These are phyloP conservation scores for Cercophora sp. DNA, from an alignment of 495 filamentous ascomycete species.

Conservation along the genomic window DNA sequence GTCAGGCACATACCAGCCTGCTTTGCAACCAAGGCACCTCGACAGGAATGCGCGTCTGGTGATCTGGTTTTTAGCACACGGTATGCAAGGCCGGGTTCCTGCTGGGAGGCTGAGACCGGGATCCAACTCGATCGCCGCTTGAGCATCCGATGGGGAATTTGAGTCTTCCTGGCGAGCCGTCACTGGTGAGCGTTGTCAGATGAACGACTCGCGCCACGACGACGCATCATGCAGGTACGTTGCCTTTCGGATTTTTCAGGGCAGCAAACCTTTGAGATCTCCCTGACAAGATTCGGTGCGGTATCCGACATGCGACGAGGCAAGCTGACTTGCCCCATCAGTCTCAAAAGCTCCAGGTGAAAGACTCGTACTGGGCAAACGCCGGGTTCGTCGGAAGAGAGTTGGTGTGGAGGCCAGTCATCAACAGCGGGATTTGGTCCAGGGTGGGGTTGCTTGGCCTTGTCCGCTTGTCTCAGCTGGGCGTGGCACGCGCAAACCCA, in stretches of 20 bases:
- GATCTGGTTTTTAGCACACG: too few species aligned
- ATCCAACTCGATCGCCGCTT: neutral
- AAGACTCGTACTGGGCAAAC: too few species aligned
- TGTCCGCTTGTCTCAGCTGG: slow-evolving; percentile 1
- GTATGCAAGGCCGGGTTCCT: slow-evolving; percentile 2
- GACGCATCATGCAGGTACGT: slow-evolving; percentile 21
- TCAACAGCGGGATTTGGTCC: slow-evolving; percentile 2
- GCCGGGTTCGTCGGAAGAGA: slow-evolving; percentile 12
- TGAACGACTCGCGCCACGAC: slow-evolving; percentile 11
- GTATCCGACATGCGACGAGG: slow-evolving; percentile 3
- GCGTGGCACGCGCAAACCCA: too few species aligned
- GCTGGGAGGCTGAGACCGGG: neutral
- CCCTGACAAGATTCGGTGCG: neutral
- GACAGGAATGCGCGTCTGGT: too few species aligned
- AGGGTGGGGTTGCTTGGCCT: slow-evolving; percentile 12
- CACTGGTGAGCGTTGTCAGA: slow-evolving; percentile 11
- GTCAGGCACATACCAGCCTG: too few species aligned
- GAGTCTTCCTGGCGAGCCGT: neutral
- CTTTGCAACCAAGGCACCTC: too few species aligned
- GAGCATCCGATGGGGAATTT: neutral
- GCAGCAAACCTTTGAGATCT: too few species aligned
- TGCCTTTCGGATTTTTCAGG: too few species aligned
- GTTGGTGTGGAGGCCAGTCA: slow-evolving; percentile 15
- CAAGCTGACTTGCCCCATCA: neutral
- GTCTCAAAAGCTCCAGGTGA: too few species aligned